A percentile compares a stretch with the other conserved stretches of the same genome.
phyloP scores from a whole-genome alignment of 73 alveolate genomes.

The Paramecium sexaurelia region DNA sequence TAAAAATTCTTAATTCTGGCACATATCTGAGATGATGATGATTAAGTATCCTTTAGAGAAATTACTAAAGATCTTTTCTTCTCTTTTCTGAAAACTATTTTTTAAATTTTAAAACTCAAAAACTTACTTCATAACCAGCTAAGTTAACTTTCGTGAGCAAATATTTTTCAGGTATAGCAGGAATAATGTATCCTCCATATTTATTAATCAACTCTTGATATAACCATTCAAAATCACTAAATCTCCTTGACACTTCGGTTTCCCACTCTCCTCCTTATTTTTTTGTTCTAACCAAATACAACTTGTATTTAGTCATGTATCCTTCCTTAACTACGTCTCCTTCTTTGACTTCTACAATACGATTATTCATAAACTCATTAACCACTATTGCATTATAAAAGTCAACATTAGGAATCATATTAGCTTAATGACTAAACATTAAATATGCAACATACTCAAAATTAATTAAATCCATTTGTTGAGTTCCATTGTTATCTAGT shows the following conservation, averaged over 20 bases:
- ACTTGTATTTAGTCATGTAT: constrained; percentile 59
- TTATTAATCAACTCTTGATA: constrained; percentile 59
- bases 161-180: constrained; percentile 66
- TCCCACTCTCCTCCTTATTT: constrained; percentile 53
- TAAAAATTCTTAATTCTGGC: constrained; percentile 59
- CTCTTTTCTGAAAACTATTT: constrained; percentile 60
- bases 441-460: neutral
- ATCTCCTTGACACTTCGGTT: constrained; percentile 67
- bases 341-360: constrained; percentile 12
- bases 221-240: constrained; percentile 71
- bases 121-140: constrained; percentile 45
- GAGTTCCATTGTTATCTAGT: neutral
- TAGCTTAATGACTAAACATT: neutral
- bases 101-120: neutral
- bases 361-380: constrained; percentile 54
- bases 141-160: constrained; percentile 56
- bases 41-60: constrained; percentile 44
- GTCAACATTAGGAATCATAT: constrained; percentile 35
- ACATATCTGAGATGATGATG: constrained; percentile 56
- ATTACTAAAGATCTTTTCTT: constrained; percentile 55
- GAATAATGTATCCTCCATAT: constrained; percentile 68
- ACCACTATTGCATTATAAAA: constrained; percentile 38
- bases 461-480: neutral
- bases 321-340: constrained; percentile 55
- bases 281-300: constrained; percentile 60